A percentile compares a stretch with the other conserved stretches of the same genome.
phyloP scores from a whole-genome alignment of 1,139 yeast genomes.

The Protomyces gravidus region DNA sequence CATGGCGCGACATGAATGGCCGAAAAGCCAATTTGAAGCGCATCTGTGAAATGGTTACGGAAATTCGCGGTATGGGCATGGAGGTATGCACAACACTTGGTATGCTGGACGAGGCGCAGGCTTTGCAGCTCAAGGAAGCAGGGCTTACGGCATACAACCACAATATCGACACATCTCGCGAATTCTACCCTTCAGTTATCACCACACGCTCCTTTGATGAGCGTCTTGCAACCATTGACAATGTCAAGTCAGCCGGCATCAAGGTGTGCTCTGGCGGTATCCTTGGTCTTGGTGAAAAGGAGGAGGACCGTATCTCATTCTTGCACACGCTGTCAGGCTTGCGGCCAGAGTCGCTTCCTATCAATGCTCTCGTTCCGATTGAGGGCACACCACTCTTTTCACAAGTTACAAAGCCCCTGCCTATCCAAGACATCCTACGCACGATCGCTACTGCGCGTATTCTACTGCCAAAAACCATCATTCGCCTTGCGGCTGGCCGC shows the following conservation, averaged over 20 bases:
- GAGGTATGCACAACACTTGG: slow-evolving; percentile 80
- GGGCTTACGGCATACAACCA: slow-evolving; percentile 81
- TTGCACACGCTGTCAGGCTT: slow-evolving; percentile 63
- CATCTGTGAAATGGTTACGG: slow-evolving; percentile 62
- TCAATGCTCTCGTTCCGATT: slow-evolving; percentile 70
- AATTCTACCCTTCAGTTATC: slow-evolving; percentile 67
- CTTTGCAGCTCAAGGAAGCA: slow-evolving; percentile 54
- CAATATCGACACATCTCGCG: slow-evolving; percentile 74
- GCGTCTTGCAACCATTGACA: slow-evolving; percentile 59
- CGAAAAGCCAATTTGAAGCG: slow-evolving; percentile 62
- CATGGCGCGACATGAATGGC: slow-evolving; percentile 83
- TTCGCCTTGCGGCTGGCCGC: slow-evolving; percentile 75
- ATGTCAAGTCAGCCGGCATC: slow-evolving; percentile 63
- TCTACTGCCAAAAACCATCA: slow-evolving; percentile 65
- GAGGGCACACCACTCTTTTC: slow-evolving; percentile 64
- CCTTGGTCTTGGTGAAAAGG: slow-evolving; percentile 70
- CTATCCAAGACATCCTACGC: slow-evolving; percentile 59
- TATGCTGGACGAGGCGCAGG: slow-evolving; percentile 64
- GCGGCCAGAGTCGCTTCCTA: slow-evolving; percentile 83
- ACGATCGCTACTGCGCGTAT: slow-evolving; percentile 73
- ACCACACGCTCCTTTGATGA: slow-evolving; percentile 69
- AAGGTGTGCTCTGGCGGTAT: slow-evolving; percentile 78
- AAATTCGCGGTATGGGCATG: slow-evolving; percentile 62
- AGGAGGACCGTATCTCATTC: slow-evolving; percentile 66
- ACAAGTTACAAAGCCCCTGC: slow-evolving; percentile 52